These are phyloP conservation scores for Metschnikowia lochheadii DNA, from an alignment of 805 yeast species.

Conservation along the genomic window DNA sequence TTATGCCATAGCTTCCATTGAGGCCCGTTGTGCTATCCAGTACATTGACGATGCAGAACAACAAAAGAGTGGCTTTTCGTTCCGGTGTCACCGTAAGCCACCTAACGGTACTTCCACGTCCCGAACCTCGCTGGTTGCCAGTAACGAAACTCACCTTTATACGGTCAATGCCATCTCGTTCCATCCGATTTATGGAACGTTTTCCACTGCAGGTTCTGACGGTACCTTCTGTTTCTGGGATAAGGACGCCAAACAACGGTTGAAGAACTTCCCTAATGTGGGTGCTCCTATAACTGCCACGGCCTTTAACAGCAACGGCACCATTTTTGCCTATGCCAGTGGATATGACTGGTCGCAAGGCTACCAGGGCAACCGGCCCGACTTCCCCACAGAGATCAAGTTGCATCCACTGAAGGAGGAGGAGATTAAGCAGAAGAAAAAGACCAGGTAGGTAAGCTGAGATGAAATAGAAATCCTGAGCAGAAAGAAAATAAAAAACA, in stretches of 20 bases:
- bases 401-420: constrained; percentile 82
- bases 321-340: constrained; percentile 83
- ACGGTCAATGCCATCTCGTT: constrained; percentile 76
- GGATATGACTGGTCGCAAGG: constrained; percentile 97
- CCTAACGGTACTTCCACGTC: constrained; percentile 33
- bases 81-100: constrained; percentile 87
- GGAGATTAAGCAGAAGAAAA: constrained; percentile 66
- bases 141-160: constrained; percentile 60
- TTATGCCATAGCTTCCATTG: constrained; percentile 87
- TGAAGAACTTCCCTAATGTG: constrained; percentile 71
- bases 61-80: constrained; percentile 71
- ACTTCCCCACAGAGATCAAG: constrained; percentile 70
- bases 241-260: constrained; percentile 82
- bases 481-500: no score
- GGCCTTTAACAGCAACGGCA: constrained; percentile 78
- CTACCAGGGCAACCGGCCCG: constrained; percentile 70
- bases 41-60: constrained; percentile 83
- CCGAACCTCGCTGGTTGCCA: constrained; percentile 22
- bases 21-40: constrained; percentile 93
- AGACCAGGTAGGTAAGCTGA: constrained; percentile 6
- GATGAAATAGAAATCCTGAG: no score
- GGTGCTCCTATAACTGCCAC: constrained; percentile 69
- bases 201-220: constrained; percentile 92
- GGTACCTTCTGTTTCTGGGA: constrained; percentile 96
- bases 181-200: constrained; percentile 88